Evolutionary conservation across 495 filamentous ascomycete species (phyloP).

Genomic region (Jackrogersella minutella): DNA sequence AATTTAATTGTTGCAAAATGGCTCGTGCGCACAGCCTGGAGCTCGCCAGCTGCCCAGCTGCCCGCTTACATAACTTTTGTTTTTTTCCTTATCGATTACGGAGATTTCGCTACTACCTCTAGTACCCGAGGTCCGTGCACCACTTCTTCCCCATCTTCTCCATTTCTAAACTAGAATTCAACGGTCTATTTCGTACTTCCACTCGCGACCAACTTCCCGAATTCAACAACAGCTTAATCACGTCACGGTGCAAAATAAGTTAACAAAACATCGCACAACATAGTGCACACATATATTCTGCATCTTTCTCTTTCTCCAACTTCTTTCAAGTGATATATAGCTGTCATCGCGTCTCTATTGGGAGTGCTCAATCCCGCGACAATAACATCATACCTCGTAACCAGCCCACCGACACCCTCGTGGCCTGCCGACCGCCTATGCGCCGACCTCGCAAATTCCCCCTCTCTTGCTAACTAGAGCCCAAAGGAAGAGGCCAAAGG

Average conservation of each 20-base stretch:
- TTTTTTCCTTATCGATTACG: too few relatives aligned
- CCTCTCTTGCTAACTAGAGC: not conserved
- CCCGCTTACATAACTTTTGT: too few relatives aligned
- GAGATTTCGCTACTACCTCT: too few relatives aligned
- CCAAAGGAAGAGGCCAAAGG: slow-evolving; percentile 3
- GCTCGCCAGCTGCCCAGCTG: too few relatives aligned
- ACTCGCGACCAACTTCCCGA: slow-evolving; percentile 5
- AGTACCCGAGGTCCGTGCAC: too few relatives aligned
- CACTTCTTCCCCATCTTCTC: too few relatives aligned
- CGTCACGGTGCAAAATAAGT: slow-evolving; percentile 13
- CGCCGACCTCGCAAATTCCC: not conserved
- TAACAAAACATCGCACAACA: not conserved
- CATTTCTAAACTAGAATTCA: too few relatives aligned
- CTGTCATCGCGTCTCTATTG: not conserved
- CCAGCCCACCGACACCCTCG: not conserved
- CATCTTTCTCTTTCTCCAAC: not conserved
- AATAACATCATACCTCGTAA: not conserved
- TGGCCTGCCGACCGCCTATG: not conserved
- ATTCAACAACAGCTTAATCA: slow-evolving; percentile 10
- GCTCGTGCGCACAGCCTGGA: too few relatives aligned
- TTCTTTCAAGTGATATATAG: not conserved
- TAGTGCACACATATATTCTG: not conserved
- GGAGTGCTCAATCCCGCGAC: slow-evolving; percentile 4
- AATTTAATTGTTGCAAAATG: too few relatives aligned
- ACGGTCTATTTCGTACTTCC: not conserved